These are phyloP conservation scores for Saccharum hybrid DNA, from an alignment of 202 grass and related monocot species.

Conservation along the genomic window DNA sequence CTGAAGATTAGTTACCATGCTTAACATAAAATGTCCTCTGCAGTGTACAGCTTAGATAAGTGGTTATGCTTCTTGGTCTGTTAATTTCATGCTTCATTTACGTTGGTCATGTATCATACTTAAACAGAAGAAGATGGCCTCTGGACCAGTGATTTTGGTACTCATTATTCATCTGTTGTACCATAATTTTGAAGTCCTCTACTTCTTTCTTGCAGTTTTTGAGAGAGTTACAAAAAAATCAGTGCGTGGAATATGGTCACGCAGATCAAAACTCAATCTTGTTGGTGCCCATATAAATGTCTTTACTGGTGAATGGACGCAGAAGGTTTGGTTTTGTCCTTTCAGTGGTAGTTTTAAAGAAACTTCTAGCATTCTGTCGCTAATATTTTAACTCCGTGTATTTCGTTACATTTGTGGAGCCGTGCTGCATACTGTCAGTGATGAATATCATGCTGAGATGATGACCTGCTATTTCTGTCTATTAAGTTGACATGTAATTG, in stretches of 20 bases:
- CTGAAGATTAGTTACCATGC: neutral
- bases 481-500: conserved; percentile 31
- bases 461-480: conserved; percentile 5
- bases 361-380: conserved; percentile 5
- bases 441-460: conserved; percentile 4
- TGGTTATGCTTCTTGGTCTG: conserved; percentile 2
- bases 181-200: conserved; percentile 36
- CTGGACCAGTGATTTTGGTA: conserved; percentile 17
- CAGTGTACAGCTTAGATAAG: neutral
- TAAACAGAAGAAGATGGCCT: neutral
- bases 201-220: conserved; percentile 75
- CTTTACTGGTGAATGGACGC: conserved; percentile 98
- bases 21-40: neutral
- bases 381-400: conserved; percentile 28
- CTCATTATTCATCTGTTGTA: conserved; percentile 13
- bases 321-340: conserved; percentile 64
- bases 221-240: conserved; percentile 89
- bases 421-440: conserved; percentile 11
- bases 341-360: neutral
- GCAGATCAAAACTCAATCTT: conserved; percentile 88
- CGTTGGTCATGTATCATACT: neutral
- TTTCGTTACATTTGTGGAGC: conserved; percentile 10
- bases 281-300: conserved; percentile 99
- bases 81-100: conserved; percentile 4
- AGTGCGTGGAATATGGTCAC: conserved; percentile 91